phyloP scores from a whole-genome alignment of 2,329 filamentous ascomycete genomes.

The Fusarium paranaense region DNA sequence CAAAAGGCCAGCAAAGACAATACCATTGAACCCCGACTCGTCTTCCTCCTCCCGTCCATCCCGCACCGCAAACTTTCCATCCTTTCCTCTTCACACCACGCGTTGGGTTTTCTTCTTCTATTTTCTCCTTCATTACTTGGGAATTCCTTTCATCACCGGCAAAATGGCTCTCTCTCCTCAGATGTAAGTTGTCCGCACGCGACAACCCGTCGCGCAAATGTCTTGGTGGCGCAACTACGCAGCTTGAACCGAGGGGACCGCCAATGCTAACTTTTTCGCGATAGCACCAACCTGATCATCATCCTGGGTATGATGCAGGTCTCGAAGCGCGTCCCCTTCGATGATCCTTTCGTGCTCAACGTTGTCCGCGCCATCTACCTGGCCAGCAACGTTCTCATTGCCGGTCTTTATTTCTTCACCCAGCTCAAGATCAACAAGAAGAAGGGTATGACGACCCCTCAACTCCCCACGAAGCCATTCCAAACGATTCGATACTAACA shows the following conservation, averaged over 20 bases:
- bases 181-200: constrained; percentile 62
- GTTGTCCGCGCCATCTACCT: constrained; percentile 66
- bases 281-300: constrained; percentile 91
- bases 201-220: constrained; percentile 21
- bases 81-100: constrained; percentile 16
- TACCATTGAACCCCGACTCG: constrained; percentile 22
- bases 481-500: constrained; percentile 17
- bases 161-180: constrained; percentile 75
- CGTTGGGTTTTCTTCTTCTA: constrained; percentile 14
- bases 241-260: constrained; percentile 27
- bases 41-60: constrained; percentile 20
- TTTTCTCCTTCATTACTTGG: constrained; percentile 6
- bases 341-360: constrained; percentile 76
- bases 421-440: constrained; percentile 91
- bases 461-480: neutral
- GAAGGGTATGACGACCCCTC: constrained; percentile 76
- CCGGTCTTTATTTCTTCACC: constrained; percentile 85
- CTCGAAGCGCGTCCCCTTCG: constrained; percentile 94
- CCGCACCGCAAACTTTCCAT: constrained; percentile 32
- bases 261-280: constrained; percentile 38
- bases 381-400: constrained; percentile 82
- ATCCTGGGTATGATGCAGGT: constrained; percentile 99
- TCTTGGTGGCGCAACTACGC: constrained; percentile 33
- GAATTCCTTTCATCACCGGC: constrained; percentile 25
- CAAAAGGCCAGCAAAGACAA: constrained; percentile 47